Percentiles rank a stretch among this genome's conserved stretches.
Evolutionary conservation across 1,284 basidiomycete genomes (phyloP).

Genomic region (Caloboletus firmus): DNA sequence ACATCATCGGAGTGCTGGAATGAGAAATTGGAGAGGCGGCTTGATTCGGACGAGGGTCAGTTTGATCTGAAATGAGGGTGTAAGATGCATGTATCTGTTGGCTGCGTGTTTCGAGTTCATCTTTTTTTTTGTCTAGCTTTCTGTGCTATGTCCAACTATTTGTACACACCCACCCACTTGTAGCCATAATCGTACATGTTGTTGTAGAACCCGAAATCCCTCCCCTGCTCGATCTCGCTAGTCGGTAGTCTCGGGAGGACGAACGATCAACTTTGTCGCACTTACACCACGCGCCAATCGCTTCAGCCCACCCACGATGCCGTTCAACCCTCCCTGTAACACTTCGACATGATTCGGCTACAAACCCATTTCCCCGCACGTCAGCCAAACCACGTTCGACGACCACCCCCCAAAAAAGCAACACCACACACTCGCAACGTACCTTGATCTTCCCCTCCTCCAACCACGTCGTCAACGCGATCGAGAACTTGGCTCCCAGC

Average conservation of each 20-base stretch:
- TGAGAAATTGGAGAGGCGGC: conserved; percentile 86
- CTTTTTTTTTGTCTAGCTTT: background rate
- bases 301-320: conserved; percentile 11
- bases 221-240: background rate
- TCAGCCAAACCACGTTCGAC: background rate
- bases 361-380: background rate
- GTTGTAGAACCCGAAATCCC: background rate
- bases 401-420: background rate
- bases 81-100: background rate
- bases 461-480: conserved; percentile 13
- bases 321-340: conserved; percentile 10
- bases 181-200: background rate
- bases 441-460: conserved; percentile 21
- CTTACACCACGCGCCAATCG: conserved; percentile 11
- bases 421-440: background rate
- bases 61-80: conserved; percentile 55
- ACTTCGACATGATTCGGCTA: conserved; percentile 21
- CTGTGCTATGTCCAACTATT: background rate
- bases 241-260: background rate
- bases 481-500: conserved; percentile 7
- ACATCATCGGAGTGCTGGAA: conserved; percentile 75
- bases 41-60: conserved; percentile 76
- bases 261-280: conserved; percentile 16
- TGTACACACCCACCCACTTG: background rate
- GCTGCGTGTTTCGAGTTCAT: background rate